Evolutionary conservation across 2,329 filamentous ascomycete genomes (phyloP).

Genomic region (Nemania sp.): DNA sequence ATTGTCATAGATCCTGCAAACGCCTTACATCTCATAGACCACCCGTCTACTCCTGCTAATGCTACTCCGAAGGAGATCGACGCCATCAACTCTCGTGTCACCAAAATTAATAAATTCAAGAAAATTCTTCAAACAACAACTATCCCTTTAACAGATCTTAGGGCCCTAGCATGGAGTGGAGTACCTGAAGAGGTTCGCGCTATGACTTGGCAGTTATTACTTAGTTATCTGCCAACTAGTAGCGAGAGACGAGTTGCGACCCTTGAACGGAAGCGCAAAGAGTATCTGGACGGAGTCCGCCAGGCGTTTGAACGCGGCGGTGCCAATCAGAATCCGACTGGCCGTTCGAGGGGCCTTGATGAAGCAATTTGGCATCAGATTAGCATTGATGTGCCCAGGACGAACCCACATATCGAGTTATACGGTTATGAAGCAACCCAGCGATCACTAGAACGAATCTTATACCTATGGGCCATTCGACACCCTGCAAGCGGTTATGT

Average conservation of each 20-base stretch:
- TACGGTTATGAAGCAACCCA: conserved; percentile 98
- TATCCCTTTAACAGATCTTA: conserved; percentile 85
- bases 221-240: conserved; percentile 96
- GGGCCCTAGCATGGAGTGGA: conserved; percentile 91
- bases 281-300: conserved; percentile 92
- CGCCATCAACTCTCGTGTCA: conserved; percentile 86
- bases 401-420: conserved; percentile 93
- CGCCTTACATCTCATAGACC: conserved; percentile 91
- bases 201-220: conserved; percentile 97
- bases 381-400: conserved; percentile 96
- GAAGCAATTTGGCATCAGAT: conserved; percentile 99
- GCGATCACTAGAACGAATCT: conserved; percentile 89
- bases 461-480: conserved; percentile 97
- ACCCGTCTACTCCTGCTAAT: conserved; percentile 78
- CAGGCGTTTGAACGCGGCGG: conserved; percentile 78
- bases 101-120: conserved; percentile 98
- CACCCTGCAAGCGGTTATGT: conserved; percentile 98
- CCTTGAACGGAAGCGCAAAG: conserved; percentile 92
- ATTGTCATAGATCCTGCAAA: conserved; percentile 79
- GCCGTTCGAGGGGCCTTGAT: conserved; percentile 77
- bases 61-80: conserved; percentile 87
- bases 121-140: conserved; percentile 91
- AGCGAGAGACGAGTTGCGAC: conserved; percentile 91
- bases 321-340: conserved; percentile 54
- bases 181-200: conserved; percentile 94